Base-by-base conservation (phyloP, 495 filamentous ascomycete species). In the Tuber borchii region DNA sequence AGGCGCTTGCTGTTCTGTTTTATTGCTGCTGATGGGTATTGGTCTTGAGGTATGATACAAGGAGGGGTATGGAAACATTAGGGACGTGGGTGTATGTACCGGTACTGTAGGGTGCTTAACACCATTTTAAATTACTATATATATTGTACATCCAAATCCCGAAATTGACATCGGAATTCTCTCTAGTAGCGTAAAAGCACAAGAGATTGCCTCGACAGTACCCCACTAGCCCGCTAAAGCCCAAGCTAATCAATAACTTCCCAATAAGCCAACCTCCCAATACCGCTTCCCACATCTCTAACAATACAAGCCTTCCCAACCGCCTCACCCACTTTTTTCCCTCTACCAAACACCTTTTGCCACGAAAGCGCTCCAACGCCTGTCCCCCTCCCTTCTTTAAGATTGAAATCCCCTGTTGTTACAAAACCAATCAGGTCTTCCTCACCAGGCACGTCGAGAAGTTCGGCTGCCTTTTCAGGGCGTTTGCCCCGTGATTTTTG, bases 351-450 rank as follows among this genome's bases (percentile, higher is more conserved):
- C 39, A 91, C 88, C 84, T 88, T 92, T 6, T 82, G 84, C 5
- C 94, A 84, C 4, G 88, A 84, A 34, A 97, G 84, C 26, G 87
- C 90, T 0, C 92, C 95, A 75, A 99, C 87, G 0, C 90, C 94
- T 37, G 90, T 90, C 0, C 90, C 91, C 80, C 87, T 87, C 2
- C 95, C 95, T 75, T 93, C 89, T 9, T 89, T 90, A 5, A 97
- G 86, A 78, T 92, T 92, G 78, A 91, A 97, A 71, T 92, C 91
- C 2, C 95, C 95, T 2, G 90, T 92, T 37, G 93, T 97, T 34
- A 97, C 90, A 82, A 97, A 99, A 0, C 95, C 95, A 56, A 99
- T 91, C 43, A 97, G 85, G 81, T 97, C 93, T 20, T 88, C 87
- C 76, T 92, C 91, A 1, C 85, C 84, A 0, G 95, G 95, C 8